These are phyloP conservation scores for Rhododendron williamsianum DNA, from an alignment of 148 eudicot genomes.

Conservation along the genomic window DNA sequence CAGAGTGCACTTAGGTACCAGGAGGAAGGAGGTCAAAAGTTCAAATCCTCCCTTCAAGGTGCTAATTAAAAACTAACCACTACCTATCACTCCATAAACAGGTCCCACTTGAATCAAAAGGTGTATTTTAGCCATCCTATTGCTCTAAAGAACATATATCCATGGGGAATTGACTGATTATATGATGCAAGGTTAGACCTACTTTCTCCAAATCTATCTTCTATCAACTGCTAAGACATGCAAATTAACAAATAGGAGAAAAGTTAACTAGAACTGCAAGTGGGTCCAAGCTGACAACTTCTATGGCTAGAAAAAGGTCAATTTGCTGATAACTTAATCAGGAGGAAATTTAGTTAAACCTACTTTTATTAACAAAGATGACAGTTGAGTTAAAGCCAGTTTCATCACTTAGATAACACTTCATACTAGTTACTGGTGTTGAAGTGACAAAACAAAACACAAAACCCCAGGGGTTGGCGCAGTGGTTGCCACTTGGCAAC, in stretches of 20 bases:
- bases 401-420: slow-evolving; percentile 12
- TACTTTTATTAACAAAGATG: neutral
- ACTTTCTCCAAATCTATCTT: neutral
- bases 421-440: neutral
- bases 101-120: no score
- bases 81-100: no score
- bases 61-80: no score
- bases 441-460: neutral
- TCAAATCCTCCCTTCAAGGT: no score
- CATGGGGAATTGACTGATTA: neutral
- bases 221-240: neutral
- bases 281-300: slow-evolving; percentile 10
- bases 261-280: neutral
- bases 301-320: neutral
- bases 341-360: slow-evolving; percentile 13
- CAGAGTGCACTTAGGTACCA: no score
- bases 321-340: neutral
- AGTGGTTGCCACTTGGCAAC: neutral
- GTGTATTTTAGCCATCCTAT: no score
- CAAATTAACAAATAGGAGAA: neutral
- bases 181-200: neutral
- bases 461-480: no score
- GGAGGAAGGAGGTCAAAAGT: no score
- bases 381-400: slow-evolving; percentile 7
- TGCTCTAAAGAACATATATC: neutral